These are phyloP conservation scores for Thelonectria olida DNA, from an alignment of 2,329 filamentous ascomycete genomes.

Conservation along the genomic window DNA sequence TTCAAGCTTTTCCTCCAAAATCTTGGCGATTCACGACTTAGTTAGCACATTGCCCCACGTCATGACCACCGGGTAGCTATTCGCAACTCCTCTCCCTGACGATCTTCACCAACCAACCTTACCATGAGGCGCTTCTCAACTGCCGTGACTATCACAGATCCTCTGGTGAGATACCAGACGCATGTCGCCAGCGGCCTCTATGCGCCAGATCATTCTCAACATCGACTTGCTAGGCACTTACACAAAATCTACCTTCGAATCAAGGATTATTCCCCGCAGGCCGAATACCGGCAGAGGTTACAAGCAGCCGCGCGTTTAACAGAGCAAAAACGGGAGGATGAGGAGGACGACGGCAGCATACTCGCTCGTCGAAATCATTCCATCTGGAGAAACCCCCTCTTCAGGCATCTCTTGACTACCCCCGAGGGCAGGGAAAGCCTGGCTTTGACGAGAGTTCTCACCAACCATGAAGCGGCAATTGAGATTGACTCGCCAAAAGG, in stretches of 20 bases:
- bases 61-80: constrained; percentile 7
- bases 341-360: constrained; percentile 43
- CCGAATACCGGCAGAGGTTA: constrained; percentile 74
- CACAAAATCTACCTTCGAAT: constrained; percentile 79
- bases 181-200: constrained; percentile 74
- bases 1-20: background rate
- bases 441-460: constrained; percentile 74
- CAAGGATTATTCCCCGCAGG: constrained; percentile 79
- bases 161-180: constrained; percentile 78
- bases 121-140: constrained; percentile 52
- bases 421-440: constrained; percentile 66
- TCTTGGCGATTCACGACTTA: background rate
- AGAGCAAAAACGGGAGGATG: constrained; percentile 40
- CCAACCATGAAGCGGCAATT: constrained; percentile 75
- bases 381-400: constrained; percentile 66
- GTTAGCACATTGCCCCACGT: background rate
- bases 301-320: constrained; percentile 64
- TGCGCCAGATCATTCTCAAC: constrained; percentile 75
- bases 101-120: background rate
- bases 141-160: constrained; percentile 73
- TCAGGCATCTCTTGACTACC: constrained; percentile 66
- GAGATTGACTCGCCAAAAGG: constrained; percentile 77
- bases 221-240: constrained; percentile 78
- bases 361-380: constrained; percentile 64
- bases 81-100: constrained; percentile 8